Evolutionary conservation across 257 asterid genomes (phyloP), one percentile per base, ranked within the genome.

Genomic region (Cinchona pubescens): DNA sequence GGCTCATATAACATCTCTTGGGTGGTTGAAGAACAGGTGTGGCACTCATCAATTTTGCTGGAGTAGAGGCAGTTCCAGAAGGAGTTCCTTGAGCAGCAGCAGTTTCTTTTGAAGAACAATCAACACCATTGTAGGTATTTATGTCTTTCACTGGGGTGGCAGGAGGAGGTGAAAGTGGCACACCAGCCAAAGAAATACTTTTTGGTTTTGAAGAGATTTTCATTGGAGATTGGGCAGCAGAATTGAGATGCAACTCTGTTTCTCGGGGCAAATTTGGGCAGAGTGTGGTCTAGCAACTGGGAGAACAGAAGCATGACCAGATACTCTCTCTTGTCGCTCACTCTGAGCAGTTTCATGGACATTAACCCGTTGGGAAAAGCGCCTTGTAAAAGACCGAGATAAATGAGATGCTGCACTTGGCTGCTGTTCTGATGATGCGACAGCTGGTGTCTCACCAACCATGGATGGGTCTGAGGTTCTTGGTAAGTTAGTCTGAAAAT

Each of bases 1-100:
- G 92, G 84, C 92, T 95, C 97, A 85, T 86, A 82, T 72, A 73
- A 69, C 92, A 72, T 85, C 96, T 88, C 85, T 87, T 91, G 6
- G 91, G 86, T 23, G 96, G 86, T 71, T 66, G 80, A 55, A 81
- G 87, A 46, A n/a, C 42, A 15, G 97, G 98, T 25, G 98, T 92
- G 43, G 90, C 76, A 76, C 82, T 84, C 91, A 82, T 89, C 78
- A 87, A 79, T 78, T 79, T 86, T 30, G 88, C 85, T 25, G 97
- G 93, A 71, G 97, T 86, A 38, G 82, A 85, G 72, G 77, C 79
- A 76, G 42, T 71, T 70, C 78, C 76, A 15, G 59, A 85, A 49
- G 97, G 96, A 25, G 97, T 91, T 53, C 77, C 82, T 4, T 75
- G 75, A 30, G 60, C 42, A 23, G 84, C 55, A 38, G 85, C 73